A percentile compares a stretch with the other conserved stretches of the same genome.
These are phyloP conservation scores for Paramyrothecium roridum DNA, from an alignment of 2,329 filamentous ascomycete species.

Conservation along the genomic window DNA sequence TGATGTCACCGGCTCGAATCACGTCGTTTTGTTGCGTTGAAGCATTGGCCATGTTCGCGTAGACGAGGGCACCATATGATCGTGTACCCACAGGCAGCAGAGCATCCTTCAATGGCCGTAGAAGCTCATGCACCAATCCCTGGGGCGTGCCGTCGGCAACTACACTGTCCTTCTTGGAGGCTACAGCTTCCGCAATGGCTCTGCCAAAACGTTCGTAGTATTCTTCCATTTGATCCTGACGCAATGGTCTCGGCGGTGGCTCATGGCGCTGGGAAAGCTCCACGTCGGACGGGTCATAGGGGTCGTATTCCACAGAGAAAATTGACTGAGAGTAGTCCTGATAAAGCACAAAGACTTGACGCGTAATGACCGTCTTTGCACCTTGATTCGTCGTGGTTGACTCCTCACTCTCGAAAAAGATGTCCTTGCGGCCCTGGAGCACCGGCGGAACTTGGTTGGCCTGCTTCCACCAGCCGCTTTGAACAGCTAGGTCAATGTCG, in stretches of 20 bases:
- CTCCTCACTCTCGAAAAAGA: constrained; percentile 81
- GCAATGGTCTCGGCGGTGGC: constrained; percentile 71
- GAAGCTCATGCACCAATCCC: constrained; percentile 73
- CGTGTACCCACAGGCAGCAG: constrained; percentile 83
- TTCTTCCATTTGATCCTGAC: constrained; percentile 90
- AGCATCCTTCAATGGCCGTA: constrained; percentile 69
- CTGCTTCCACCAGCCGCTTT: constrained; percentile 84
- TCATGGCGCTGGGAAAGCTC: constrained; percentile 84
- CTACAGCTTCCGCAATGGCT: constrained; percentile 69
- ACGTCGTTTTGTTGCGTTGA: constrained; percentile 87
- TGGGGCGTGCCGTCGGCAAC: constrained; percentile 83
- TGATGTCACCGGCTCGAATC: constrained; percentile 88
- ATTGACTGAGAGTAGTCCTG: constrained; percentile 96
- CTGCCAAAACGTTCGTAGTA: constrained; percentile 79
- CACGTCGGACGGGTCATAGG: constrained; percentile 68
- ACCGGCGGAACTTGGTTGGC: constrained; percentile 75
- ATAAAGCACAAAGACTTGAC: constrained; percentile 84
- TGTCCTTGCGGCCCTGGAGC: constrained; percentile 78
- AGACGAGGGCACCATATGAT: constrained; percentile 87
- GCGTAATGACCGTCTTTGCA: constrained; percentile 69
- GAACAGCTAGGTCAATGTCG: constrained; percentile 75
- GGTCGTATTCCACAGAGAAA: constrained; percentile 76
- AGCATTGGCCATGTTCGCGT: constrained; percentile 92
- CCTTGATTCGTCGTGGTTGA: constrained; percentile 66
- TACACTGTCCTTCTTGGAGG: constrained; percentile 71